Base-by-base conservation (phyloP, 257 asterid species). In the Solanum sejunctum region DNA sequence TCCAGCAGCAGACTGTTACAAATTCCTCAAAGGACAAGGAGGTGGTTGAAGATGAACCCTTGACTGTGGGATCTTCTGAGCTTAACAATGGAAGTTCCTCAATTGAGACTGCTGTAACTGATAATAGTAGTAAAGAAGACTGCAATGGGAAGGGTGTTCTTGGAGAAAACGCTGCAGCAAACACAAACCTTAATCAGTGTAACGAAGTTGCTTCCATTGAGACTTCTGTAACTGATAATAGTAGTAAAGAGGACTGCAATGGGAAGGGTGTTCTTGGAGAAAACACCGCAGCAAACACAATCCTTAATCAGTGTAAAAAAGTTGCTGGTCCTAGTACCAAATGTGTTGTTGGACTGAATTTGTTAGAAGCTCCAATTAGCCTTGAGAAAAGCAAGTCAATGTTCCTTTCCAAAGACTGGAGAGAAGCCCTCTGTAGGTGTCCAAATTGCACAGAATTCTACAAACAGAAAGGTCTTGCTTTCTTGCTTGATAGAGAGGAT, bases 401-500 rank as follows among this genome's bases (percentile, higher is more conserved):
- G 91, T 97, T 95, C 84, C 96, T 97, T 80, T 87, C 88, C 17
- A 95, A 89, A 83, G 90, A 88, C 89, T 97, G 99, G 99, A 88
- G 99, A 88, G 96, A 92, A 56, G 41, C 45, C 28, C 91, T 97
- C 51, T 97, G 99, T 88, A 93, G 88, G 82, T 97, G 98, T 84
- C 89, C 69, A 61, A 89, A 86, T 47, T 97, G 99, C 88, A 79
- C 51, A 1, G 93, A 91, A 15, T 86, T 92, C 63, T 97, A 94
- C 86, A 85, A 89, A 43, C 91, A 89, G 89, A 94, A 86, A 92
- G 91, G 89, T 80, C 85, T 97, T 17, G 81, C 87, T 66, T 95
- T 91, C 94, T 87, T 97, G 92, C 91, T 91, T 12, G 98, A 97
- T 83, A 89, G 79, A 88, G 98, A 97, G 85, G 99, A 97, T 84